These are phyloP conservation scores for Sedum album DNA, from an alignment of 164 flowering plant species.

Conservation along the genomic window DNA sequence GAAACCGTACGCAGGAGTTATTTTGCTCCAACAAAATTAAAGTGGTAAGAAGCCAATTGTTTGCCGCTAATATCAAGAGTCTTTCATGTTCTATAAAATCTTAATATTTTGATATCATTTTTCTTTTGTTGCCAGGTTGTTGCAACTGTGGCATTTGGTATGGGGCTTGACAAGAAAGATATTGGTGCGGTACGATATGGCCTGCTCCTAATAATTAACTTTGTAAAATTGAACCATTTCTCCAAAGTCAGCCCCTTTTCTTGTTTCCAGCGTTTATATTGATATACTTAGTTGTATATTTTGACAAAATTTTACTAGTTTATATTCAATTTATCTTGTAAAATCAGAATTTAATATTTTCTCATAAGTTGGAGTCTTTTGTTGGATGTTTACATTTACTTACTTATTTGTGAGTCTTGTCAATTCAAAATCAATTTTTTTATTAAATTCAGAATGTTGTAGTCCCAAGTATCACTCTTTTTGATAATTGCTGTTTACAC, in stretches of 20 bases:
- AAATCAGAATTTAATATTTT: too few species aligned
- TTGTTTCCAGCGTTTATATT: background rate
- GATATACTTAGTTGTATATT: too few species aligned
- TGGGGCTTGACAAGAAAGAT: slow-evolving; percentile 95
- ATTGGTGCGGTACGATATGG: slow-evolving; percentile 78
- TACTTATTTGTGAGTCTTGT: background rate
- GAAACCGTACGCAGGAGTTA: slow-evolving; percentile 65
- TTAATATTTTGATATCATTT: background rate
- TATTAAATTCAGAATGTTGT: background rate
- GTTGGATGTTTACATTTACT: background rate
- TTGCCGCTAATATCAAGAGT: background rate
- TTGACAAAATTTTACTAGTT: too few species aligned
- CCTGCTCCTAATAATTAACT: slow-evolving; percentile 6
- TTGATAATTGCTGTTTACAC: background rate
- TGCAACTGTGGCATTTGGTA: slow-evolving; percentile 99
- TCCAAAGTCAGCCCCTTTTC: background rate
- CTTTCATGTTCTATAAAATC: background rate
- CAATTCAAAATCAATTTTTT: background rate
- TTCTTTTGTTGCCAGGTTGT: slow-evolving; percentile 54
- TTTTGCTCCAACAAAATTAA: slow-evolving; percentile 84
- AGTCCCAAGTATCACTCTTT: background rate
- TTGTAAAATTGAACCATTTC: background rate
- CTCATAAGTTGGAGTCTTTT: too few species aligned
- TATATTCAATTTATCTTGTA: too few species aligned
- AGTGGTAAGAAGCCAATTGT: slow-evolving; percentile 48